Conservation (phyloP, 371 early-diverging fungal genomes). For the Lichtheimia corymbifera region DNA sequence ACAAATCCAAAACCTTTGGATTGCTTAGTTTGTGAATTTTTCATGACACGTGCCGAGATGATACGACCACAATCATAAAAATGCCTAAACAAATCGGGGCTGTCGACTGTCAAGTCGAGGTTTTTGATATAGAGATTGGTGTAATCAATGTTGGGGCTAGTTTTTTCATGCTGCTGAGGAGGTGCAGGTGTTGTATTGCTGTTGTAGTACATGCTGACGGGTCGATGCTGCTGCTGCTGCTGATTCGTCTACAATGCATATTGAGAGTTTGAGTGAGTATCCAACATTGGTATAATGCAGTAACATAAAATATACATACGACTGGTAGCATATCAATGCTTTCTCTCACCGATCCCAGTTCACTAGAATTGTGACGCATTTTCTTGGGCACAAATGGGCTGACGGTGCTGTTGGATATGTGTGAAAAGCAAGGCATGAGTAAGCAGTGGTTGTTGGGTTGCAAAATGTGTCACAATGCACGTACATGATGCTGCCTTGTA, state of each 20-base stretch:
- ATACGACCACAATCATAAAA: slow-evolving; percentile 44
- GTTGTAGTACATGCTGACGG: neutral
- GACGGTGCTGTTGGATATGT: neutral
- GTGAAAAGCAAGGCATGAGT: neutral
- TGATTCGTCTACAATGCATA: neutral
- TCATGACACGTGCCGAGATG: slow-evolving; percentile 42
- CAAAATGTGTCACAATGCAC: neutral
- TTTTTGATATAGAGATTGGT: slow-evolving; percentile 47
- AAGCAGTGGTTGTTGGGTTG: neutral
- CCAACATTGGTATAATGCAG: too few species aligned
- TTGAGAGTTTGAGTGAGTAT: neutral
- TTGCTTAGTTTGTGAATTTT: slow-evolving; percentile 35
- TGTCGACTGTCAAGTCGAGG: slow-evolving; percentile 35
- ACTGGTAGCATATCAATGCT: neutral
- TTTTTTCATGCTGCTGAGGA: slow-evolving; percentile 1
- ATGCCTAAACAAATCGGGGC: slow-evolving; percentile 39
- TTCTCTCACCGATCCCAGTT: neutral
- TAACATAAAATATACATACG: neutral
- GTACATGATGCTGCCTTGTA: slow-evolving; percentile 3
- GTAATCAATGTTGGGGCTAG: slow-evolving; percentile 15
- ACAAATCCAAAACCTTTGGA: slow-evolving; percentile 51
- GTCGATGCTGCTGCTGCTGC: neutral
- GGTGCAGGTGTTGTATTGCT: neutral
- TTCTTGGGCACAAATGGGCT: slow-evolving; percentile 1
- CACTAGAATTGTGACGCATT: neutral